Evolutionary conservation across 495 filamentous ascomycete genomes (phyloP).

Genomic region (Neurospora sp.): DNA sequence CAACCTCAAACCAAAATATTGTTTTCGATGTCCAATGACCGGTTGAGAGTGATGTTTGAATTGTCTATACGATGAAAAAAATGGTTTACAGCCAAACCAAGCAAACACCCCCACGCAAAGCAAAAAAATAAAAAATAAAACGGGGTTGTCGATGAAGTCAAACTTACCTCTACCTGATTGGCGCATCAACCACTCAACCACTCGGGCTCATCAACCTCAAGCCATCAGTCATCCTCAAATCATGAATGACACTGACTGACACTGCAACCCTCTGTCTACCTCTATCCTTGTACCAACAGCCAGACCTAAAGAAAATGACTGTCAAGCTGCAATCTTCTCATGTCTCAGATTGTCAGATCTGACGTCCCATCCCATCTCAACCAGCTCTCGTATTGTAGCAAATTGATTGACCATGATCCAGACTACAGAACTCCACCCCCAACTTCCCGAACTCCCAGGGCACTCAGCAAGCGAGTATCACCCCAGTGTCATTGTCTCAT

Average conservation of each 20-base stretch:
- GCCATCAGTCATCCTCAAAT: background rate
- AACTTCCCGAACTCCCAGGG: background rate
- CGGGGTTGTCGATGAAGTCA: background rate
- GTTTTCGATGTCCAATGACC: background rate
- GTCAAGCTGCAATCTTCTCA: background rate
- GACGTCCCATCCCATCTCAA: background rate
- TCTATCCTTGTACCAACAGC: background rate
- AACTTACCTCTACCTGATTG: background rate
- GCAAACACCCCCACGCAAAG: background rate
- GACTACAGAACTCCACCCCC: background rate
- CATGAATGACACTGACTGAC: background rate
- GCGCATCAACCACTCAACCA: background rate
- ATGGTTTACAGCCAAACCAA: background rate
- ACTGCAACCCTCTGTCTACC: background rate
- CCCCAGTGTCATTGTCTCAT: background rate
- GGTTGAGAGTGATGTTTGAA: background rate
- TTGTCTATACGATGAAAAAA: background rate
- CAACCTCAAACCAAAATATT: background rate
- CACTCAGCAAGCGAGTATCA: background rate
- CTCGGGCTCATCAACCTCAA: background rate
- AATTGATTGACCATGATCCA: background rate
- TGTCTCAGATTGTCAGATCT: background rate
- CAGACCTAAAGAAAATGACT: background rate
- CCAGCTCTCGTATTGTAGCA: background rate
- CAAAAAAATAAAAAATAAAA: background rate